These are phyloP conservation scores for Wallacemonas sp. DNA, from an alignment of 208 protist genomes.

Conservation along the genomic window DNA sequence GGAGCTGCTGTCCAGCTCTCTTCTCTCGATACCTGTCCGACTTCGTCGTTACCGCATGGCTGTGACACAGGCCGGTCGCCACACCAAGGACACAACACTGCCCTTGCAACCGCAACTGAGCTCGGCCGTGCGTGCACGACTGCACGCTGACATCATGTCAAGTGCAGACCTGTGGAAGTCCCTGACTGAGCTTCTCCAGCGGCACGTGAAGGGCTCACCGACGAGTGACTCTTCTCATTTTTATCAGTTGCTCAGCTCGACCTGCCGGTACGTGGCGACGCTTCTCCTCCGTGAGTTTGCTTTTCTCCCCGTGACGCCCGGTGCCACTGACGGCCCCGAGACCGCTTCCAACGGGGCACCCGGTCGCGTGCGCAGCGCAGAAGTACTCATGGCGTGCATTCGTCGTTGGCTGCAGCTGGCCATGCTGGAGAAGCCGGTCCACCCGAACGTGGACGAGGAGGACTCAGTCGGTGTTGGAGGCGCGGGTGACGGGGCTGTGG, in stretches of 20 bases:
- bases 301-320: constrained; percentile 24
- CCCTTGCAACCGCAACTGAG: neutral
- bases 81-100: neutral
- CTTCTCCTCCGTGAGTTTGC: constrained; percentile 38
- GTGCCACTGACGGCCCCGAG: neutral
- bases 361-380: constrained; percentile 20
- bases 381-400: constrained; percentile 47
- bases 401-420: constrained; percentile 59
- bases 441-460: neutral
- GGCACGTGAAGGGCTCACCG: neutral
- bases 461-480: too few relatives aligned
- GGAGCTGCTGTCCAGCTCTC: neutral
- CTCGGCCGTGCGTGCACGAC: neutral
- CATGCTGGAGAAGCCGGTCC: constrained; percentile 7
- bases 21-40: neutral
- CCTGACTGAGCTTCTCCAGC: constrained; percentile 1
- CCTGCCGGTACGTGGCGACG: constrained; percentile 44
- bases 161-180: neutral
- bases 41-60: neutral
- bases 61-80: neutral
- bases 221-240: too few relatives aligned
- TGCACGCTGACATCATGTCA: neutral
- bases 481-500: constrained; percentile 2
- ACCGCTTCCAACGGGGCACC: too few relatives aligned
- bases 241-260: neutral